Base-by-base conservation (phyloP, 2,329 filamentous ascomycete genomes). In the Aureobasidium subglaciale region DNA sequence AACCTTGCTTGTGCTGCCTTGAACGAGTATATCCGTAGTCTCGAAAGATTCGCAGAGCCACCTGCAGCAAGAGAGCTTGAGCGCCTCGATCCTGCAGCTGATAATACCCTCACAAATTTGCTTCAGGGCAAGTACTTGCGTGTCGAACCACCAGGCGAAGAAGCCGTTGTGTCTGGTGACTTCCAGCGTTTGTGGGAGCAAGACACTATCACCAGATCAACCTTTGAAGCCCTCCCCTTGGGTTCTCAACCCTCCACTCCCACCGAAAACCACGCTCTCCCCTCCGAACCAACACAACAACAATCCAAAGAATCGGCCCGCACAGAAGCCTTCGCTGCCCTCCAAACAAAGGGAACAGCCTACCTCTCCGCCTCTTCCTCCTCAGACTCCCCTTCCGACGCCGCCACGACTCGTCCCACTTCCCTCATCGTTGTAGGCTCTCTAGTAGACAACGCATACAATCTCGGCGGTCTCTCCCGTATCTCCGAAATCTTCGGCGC, bases 401-500 rank as follows among this genome's bases (percentile, higher is more conserved):
- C 59, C 57, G 52, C 59, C 46, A 62, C 16, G 34, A 57, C 10
- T 58, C 34, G 64, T 8, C 64, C 63, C 24, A 65, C 65, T 20
- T 65, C 68, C 24, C 67, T 78, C 46, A 69, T 78, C 46, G 67
- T 80, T 48, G 63, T 79, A 34, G 77, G 75, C 25, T 78, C 77
- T 18, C 67, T 78, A 1, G 74, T 79, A 48, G 72, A 75, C 61
- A 76, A 76, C 41, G 73, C 75, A 8, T 72, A 74, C 53, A 79
- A 79, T 56, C 67, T 78, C 8, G 76, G 76, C 53, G 76, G 76
- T 15, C 70, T 79, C 10, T 77, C 73, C 22, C 72, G 78, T 34
- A 73, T 76, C 48, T 70, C 71, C 5, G 78, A 80, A 58, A 77
- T 78, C 30, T 79, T 79, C 56, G 77, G 76, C 50, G 70, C 75